These are phyloP conservation scores for Cucurbita pepo DNA, from an alignment of 306 rosid species.

Conservation along the genomic window DNA sequence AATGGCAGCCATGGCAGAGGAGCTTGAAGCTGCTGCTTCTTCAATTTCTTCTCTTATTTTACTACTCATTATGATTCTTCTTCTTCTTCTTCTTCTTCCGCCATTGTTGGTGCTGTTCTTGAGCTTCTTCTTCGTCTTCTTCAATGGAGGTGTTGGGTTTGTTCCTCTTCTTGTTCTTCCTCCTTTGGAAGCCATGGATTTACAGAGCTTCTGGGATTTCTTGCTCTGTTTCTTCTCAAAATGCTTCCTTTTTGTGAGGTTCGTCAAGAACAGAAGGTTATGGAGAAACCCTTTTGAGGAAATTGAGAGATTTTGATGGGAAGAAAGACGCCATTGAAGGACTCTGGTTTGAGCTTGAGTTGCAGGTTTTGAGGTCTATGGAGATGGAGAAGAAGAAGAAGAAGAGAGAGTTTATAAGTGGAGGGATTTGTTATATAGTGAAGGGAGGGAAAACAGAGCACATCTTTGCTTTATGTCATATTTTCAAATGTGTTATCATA, in stretches of 20 bases:
- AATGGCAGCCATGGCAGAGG: constrained; percentile 1
- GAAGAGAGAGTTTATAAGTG: background rate
- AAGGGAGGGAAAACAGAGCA: background rate
- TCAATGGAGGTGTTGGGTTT: constrained; percentile 11
- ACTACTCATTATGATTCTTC: background rate
- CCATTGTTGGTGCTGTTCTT: background rate
- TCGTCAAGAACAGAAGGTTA: background rate
- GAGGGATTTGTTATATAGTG: background rate
- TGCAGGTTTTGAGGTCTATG: background rate
- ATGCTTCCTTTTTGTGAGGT: background rate
- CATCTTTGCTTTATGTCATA: background rate
- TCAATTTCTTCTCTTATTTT: background rate
- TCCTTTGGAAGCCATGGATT: constrained; percentile 40
- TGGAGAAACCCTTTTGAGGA: background rate
- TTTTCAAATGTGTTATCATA: background rate
- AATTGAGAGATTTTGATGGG: background rate
- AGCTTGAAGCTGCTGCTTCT: constrained; percentile 1
- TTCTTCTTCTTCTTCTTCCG: background rate
- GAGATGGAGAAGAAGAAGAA: background rate
- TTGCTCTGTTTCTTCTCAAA: background rate
- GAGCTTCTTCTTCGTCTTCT: constrained; percentile 10
- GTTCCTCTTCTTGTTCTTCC: constrained; percentile 19
- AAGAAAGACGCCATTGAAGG: background rate
- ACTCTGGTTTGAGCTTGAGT: background rate
- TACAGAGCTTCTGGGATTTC: background rate